Conservation (phyloP, 1,284 basidiomycete genomes). For the Cryptococcus maquisensis region DNA sequence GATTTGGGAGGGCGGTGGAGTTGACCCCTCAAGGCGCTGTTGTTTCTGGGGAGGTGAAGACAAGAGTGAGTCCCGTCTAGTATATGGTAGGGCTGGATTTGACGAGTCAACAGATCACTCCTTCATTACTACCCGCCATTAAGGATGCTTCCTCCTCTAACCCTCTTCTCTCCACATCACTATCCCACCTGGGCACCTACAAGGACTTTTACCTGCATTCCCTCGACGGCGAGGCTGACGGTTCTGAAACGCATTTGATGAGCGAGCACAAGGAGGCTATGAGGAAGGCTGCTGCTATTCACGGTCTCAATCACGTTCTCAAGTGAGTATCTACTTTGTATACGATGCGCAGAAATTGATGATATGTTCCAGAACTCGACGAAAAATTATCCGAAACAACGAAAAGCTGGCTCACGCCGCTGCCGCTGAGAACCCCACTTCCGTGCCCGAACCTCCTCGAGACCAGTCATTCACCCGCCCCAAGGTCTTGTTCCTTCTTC, state of each 20-base stretch:
- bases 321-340: slow-evolving; percentile 56
- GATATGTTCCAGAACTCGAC: slow-evolving; percentile 67
- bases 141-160: slow-evolving; percentile 44
- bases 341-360: slow-evolving; percentile 2
- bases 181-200: slow-evolving; percentile 54
- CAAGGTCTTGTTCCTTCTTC: slow-evolving; percentile 83
- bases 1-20: slow-evolving; percentile 57
- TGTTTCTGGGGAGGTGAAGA: slow-evolving; percentile 20
- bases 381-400: slow-evolving; percentile 88
- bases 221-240: slow-evolving; percentile 52
- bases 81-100: not conserved
- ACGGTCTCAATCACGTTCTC: slow-evolving; percentile 76
- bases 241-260: slow-evolving; percentile 31
- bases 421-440: slow-evolving; percentile 35
- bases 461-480: slow-evolving; percentile 98
- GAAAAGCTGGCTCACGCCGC: slow-evolving; percentile 69
- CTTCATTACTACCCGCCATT: slow-evolving; percentile 59
- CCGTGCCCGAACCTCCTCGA: slow-evolving; percentile 63
- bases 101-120: slow-evolving; percentile 55
- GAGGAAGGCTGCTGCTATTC: slow-evolving; percentile 66
- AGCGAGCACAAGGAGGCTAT: slow-evolving; percentile 49
- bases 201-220: slow-evolving; percentile 70
- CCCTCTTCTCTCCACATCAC: slow-evolving; percentile 58
- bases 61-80: slow-evolving; percentile 29
- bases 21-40: slow-evolving; percentile 52